Base-by-base conservation (phyloP, 306 rosid genomes). In the Cucumis sativus region DNA sequence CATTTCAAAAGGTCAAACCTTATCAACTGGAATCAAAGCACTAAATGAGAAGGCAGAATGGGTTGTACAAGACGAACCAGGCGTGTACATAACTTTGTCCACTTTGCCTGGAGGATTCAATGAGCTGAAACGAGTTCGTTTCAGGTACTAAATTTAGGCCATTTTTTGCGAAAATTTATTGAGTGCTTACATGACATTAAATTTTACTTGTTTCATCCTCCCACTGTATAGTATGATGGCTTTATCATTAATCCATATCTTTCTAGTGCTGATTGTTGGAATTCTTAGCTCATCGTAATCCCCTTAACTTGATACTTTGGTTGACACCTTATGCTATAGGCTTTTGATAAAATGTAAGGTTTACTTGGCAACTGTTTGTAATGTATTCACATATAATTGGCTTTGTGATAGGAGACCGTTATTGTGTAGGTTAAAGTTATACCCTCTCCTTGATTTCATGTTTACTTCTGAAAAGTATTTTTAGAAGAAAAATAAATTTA, bases 11-110 rank as follows among this genome's bases (percentile, higher is more conserved):
- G 79, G 75, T 80, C 81, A 28, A 79, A 82, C 56, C 77, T 77
- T 83, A 60, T 74, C 87, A 59, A 88, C 85, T 77, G 91, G 89
- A 79, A 76, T 81, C 73, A 85, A 80, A 86, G 37, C 84, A 72
- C 89, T 81, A 54, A 79, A 78, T 74, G 89, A 84, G 80, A 89
- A 85, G 80, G 77, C 80, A 64, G 99, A 92, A 87, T 83, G 92
- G 90, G 93, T 95, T 81, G 85, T 95, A 79, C 97, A 90, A 83
- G 96, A 92, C 79, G 93, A 95, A 87, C 90, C 92, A 13, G 99
- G 99, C 17, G 99, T 95, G 6, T 92, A 92, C 79, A 37, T 95
- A 80, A 92, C 93, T 79, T 56, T 95, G 86, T 80, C 84, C 73
- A 74, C 89, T 64, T 80, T 83, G 83, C 93, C 89, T 37, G 81